These are phyloP conservation scores for Stygiomarasmius scandens DNA, from an alignment of 1,284 basidiomycete genomes.

Conservation along the genomic window DNA sequence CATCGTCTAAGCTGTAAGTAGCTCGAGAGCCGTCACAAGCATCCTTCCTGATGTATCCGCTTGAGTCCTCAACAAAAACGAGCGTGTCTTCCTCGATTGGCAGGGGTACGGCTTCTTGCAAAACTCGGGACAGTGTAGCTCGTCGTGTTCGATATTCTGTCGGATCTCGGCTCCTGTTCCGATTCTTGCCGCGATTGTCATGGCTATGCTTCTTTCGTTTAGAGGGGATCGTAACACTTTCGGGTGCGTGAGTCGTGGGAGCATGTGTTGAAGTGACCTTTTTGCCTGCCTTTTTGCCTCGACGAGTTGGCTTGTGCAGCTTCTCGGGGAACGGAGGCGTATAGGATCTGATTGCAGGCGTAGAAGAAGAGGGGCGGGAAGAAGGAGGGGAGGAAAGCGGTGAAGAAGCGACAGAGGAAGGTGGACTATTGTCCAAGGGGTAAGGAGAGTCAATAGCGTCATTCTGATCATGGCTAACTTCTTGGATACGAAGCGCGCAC, in stretches of 20 bases:
- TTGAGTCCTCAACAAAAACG: background rate
- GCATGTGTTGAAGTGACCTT: too few relatives aligned
- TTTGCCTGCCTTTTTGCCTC: too few relatives aligned
- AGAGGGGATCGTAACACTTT: too few relatives aligned
- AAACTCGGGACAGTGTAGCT: background rate
- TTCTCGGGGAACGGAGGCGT: background rate
- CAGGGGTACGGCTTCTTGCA: background rate
- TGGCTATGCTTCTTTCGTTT: background rate
- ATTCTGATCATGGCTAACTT: background rate
- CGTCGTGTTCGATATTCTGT: background rate
- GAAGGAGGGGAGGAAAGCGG: background rate
- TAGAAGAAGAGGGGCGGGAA: background rate
- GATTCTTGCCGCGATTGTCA: background rate
- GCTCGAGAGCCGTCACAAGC: background rate
- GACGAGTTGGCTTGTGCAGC: too few relatives aligned
- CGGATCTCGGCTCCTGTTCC: background rate
- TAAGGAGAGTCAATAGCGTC: background rate
- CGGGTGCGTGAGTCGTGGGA: too few relatives aligned
- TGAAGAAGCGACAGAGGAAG: too few relatives aligned
- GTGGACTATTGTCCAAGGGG: too few relatives aligned
- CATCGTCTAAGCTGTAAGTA: background rate
- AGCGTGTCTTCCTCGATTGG: background rate
- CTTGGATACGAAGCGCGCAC: background rate
- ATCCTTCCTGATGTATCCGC: background rate
- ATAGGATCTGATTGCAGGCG: background rate